phyloP scores from a whole-genome alignment of 768 basidiomycete genomes.

The Postia placenta region DNA sequence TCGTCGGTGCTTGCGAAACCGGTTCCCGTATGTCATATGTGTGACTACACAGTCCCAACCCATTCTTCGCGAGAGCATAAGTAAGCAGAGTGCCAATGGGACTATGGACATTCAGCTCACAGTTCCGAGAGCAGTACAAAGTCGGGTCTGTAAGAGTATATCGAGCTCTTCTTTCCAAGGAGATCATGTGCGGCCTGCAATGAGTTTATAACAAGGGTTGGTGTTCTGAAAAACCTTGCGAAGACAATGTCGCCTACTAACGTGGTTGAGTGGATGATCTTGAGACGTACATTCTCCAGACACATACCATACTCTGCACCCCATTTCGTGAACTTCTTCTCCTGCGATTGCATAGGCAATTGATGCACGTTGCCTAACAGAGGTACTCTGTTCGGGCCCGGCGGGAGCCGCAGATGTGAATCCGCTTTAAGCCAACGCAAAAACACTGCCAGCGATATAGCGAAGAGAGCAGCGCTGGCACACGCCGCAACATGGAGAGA shows the following conservation, averaged over 20 bases:
- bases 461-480: no score
- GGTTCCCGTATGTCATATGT: slow-evolving; percentile 15
- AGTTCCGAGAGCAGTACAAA: slow-evolving; percentile 19
- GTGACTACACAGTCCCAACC: slow-evolving; percentile 16
- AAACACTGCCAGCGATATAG: no score
- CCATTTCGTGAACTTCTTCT: slow-evolving; percentile 12
- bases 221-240: slow-evolving; percentile 13
- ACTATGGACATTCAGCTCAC: slow-evolving; percentile 7
- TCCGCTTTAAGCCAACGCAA: no score
- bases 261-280: slow-evolving; percentile 7
- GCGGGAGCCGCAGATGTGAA: neutral
- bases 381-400: slow-evolving; percentile 1
- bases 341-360: slow-evolving; percentile 7
- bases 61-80: slow-evolving; percentile 9
- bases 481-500: no score
- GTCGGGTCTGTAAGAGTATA: slow-evolving; percentile 22
- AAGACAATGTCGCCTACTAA: slow-evolving; percentile 18
- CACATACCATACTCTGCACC: slow-evolving; percentile 9
- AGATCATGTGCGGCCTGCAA: slow-evolving; percentile 18
- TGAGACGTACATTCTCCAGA: neutral
- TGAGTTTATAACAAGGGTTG: slow-evolving; percentile 20
- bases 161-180: slow-evolving; percentile 23
- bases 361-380: slow-evolving; percentile 12
- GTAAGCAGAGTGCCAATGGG: neutral
- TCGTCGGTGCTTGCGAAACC: slow-evolving; percentile 18